phyloP scores from a whole-genome alignment of 257 asterid species.

The Nicotiana knightiana region DNA sequence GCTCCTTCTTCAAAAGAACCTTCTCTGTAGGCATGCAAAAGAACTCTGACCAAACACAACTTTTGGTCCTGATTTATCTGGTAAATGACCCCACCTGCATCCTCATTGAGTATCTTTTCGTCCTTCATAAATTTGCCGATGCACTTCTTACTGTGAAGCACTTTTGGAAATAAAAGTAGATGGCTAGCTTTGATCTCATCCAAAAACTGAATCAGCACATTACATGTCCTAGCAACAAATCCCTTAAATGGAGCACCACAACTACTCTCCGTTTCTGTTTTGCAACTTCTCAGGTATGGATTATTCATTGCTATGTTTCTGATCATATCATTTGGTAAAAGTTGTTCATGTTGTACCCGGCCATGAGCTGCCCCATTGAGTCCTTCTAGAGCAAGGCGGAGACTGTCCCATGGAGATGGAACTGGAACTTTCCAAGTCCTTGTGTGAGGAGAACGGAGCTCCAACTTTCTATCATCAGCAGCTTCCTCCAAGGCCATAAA shows the following conservation, averaged over 20 bases:
- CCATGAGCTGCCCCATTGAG: slow-evolving; percentile 15
- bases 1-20: slow-evolving; percentile 90
- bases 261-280: slow-evolving; percentile 9
- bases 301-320: slow-evolving; percentile 14
- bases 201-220: slow-evolving; percentile 35
- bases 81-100: slow-evolving; percentile 12
- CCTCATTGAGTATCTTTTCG: slow-evolving; percentile 28
- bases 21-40: slow-evolving; percentile 51
- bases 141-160: slow-evolving; percentile 30
- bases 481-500: slow-evolving; percentile 47
- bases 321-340: slow-evolving; percentile 10
- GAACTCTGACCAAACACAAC: slow-evolving; percentile 53
- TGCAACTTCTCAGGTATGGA: slow-evolving; percentile 12
- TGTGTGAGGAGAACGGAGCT: slow-evolving; percentile 42
- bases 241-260: slow-evolving; percentile 36
- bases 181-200: slow-evolving; percentile 17
- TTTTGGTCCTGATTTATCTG: slow-evolving; percentile 27
- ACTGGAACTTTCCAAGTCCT: slow-evolving; percentile 45
- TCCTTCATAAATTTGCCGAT: slow-evolving; percentile 43
- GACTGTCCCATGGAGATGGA: slow-evolving; percentile 65
- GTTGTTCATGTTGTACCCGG: slow-evolving; percentile 16
- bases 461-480: slow-evolving; percentile 32
- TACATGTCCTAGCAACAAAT: slow-evolving; percentile 61
- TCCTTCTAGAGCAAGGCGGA: slow-evolving; percentile 26
- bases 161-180: slow-evolving; percentile 52